Evolutionary conservation across 805 yeast species (phyloP).

Genomic region (Jamesozyma rosinii): DNA sequence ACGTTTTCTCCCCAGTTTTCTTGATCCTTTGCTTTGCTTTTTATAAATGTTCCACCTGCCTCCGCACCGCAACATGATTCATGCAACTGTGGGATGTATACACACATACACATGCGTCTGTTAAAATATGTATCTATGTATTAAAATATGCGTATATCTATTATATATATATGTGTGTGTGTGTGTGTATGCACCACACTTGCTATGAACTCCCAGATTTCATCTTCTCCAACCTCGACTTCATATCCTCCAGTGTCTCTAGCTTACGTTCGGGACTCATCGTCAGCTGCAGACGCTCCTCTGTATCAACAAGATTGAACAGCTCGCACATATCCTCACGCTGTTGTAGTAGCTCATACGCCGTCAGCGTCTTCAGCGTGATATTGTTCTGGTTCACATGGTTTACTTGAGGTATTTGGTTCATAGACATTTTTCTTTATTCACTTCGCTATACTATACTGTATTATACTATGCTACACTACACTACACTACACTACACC

Average conservation of each 20-base stretch:
- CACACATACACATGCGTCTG: too few relatives aligned
- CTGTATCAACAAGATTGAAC: slow-evolving; percentile 22
- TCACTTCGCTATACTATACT: too few relatives aligned
- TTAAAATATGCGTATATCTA: not conserved
- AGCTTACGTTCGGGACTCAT: slow-evolving; percentile 14
- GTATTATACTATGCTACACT: too few relatives aligned
- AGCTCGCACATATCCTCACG: slow-evolving; percentile 26
- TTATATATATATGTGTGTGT: too few relatives aligned
- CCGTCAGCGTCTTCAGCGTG: slow-evolving; percentile 26
- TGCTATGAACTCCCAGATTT: not conserved
- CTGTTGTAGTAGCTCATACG: slow-evolving; percentile 21
- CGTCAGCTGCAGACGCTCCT: slow-evolving; percentile 9
- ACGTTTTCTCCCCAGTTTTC: too few relatives aligned
- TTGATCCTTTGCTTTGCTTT: too few relatives aligned
- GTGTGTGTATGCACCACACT: too few relatives aligned
- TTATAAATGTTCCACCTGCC: too few relatives aligned
- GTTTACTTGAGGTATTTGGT: not conserved
- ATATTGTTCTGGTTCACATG: slow-evolving; percentile 12
- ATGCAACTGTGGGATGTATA: too few relatives aligned
- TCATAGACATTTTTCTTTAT: not conserved
- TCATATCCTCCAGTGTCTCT: slow-evolving; percentile 9
- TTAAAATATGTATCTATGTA: too few relatives aligned
- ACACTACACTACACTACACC: too few relatives aligned
- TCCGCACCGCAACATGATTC: too few relatives aligned
- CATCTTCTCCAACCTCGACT: not conserved